phyloP scores from a whole-genome alignment of 805 yeast species.

The Wickerhamomyces rabaulensis region DNA sequence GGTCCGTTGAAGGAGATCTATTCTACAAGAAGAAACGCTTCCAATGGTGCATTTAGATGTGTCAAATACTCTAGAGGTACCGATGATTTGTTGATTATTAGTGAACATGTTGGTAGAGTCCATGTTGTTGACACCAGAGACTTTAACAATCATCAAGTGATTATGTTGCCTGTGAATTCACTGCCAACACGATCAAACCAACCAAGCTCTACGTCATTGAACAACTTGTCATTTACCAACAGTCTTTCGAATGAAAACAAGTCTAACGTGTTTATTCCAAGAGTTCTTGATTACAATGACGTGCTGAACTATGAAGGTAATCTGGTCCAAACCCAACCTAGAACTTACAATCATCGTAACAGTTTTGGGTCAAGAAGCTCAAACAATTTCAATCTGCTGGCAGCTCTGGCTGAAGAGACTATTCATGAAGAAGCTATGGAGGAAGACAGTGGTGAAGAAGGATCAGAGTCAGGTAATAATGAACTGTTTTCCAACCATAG shows the following conservation, averaged over 20 bases:
- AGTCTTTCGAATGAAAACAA: neutral
- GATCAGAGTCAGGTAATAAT: neutral
- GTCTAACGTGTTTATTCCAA: constrained; percentile 12
- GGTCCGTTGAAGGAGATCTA: constrained; percentile 48
- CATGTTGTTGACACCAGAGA: constrained; percentile 80
- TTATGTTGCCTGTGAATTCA: constrained; percentile 48
- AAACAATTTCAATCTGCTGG: constrained; percentile 21
- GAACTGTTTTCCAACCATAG: constrained; percentile 3
- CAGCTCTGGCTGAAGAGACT: constrained; percentile 10
- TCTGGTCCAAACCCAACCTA: neutral
- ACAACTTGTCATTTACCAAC: neutral
- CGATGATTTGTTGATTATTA: constrained; percentile 69
- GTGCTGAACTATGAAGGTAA: constrained; percentile 18
- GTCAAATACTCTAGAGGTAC: constrained; percentile 55
- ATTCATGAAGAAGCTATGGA: constrained; percentile 20
- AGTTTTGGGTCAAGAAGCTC: constrained; percentile 16
- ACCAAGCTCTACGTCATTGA: constrained; percentile 5
- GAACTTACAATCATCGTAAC: constrained; percentile 5
- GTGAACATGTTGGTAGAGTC: constrained; percentile 84
- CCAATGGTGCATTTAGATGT: constrained; percentile 65
- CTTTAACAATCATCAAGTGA: constrained; percentile 68
- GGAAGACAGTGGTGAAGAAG: constrained; percentile 12
- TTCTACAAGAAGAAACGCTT: constrained; percentile 53
- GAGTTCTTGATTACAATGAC: constrained; percentile 20
- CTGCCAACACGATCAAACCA: constrained; percentile 1